Evolutionary conservation across 352 stramenopile species (phyloP).

Genomic region (Phytopythium boreale): DNA sequence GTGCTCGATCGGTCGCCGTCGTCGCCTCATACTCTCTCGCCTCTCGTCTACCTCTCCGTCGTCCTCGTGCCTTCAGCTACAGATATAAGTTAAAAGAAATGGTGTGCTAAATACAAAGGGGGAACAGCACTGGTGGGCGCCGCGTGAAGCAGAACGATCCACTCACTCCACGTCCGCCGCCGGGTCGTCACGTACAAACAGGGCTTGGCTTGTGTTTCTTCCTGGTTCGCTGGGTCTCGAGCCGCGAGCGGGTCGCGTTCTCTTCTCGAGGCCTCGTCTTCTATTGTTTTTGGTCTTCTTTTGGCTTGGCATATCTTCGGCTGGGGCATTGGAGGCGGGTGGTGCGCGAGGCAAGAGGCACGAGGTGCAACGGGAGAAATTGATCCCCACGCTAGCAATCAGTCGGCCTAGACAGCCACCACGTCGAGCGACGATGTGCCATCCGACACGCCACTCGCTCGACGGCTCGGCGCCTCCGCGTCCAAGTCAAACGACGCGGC

Average conservation of each 20-base stretch:
- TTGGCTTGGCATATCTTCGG: constrained; percentile 1
- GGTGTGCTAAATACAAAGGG: constrained; percentile 5
- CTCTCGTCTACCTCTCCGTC: constrained; percentile 5
- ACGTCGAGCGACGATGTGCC: background rate
- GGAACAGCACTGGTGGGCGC: background rate
- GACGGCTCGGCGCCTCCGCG: background rate
- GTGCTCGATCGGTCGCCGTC: background rate
- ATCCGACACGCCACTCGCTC: background rate
- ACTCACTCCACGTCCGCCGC: background rate
- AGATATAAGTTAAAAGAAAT: constrained; percentile 7
- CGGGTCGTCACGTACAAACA: background rate
- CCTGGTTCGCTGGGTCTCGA: constrained; percentile 5
- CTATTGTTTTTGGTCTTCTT: constrained; percentile 22
- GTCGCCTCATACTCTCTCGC: background rate
- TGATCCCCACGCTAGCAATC: background rate
- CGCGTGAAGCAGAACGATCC: background rate
- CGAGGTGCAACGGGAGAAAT: background rate
- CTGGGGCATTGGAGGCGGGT: background rate
- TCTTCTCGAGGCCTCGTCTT: constrained; percentile 13
- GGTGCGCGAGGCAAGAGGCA: background rate
- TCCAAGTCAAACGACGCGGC: background rate
- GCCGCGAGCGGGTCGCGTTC: too few relatives aligned
- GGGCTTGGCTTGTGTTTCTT: constrained; percentile 5
- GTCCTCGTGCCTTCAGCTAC: background rate
- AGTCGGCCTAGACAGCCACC: background rate